phyloP scores from a whole-genome alignment of 495 filamentous ascomycete species.

The Pyrenopolyporus hunteri region DNA sequence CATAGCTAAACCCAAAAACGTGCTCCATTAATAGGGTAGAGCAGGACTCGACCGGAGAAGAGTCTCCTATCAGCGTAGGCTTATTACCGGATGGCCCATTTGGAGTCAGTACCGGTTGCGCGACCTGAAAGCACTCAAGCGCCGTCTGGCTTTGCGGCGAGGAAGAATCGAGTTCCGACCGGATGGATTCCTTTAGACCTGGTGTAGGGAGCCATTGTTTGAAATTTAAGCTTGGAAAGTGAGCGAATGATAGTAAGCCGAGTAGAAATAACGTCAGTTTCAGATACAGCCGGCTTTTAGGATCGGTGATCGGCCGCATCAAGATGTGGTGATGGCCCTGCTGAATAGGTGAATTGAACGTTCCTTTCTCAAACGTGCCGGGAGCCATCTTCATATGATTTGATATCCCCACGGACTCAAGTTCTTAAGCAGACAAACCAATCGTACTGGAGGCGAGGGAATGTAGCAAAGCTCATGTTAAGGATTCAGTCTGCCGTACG shows the following conservation, averaged over 20 bases:
- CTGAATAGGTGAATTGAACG: not conserved
- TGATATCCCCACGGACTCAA: not conserved
- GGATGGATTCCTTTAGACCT: not conserved
- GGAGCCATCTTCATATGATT: slow-evolving; percentile 9
- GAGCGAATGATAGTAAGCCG: slow-evolving; percentile 5
- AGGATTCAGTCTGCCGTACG: not conserved
- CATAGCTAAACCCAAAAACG: slow-evolving; percentile 79
- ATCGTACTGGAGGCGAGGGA: not conserved
- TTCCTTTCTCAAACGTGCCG: not conserved
- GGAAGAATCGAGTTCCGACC: slow-evolving; percentile 16
- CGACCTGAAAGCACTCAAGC: slow-evolving; percentile 69
- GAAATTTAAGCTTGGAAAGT: not conserved
- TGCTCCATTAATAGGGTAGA: slow-evolving; percentile 70
- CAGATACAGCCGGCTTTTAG: not conserved
- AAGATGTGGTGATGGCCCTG: not conserved
- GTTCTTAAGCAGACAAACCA: not conserved
- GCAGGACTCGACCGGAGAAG: slow-evolving; percentile 50
- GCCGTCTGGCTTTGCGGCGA: slow-evolving; percentile 37
- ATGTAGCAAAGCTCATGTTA: not conserved
- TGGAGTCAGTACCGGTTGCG: slow-evolving; percentile 62
- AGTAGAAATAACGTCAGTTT: slow-evolving; percentile 8
- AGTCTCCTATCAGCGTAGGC: slow-evolving; percentile 6
- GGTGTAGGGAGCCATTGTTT: not conserved
- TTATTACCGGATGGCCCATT: slow-evolving; percentile 35
- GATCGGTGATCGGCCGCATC: not conserved